Conservation (phyloP, 2,329 filamentous ascomycete species). For the Cladosporium halotolerans region DNA sequence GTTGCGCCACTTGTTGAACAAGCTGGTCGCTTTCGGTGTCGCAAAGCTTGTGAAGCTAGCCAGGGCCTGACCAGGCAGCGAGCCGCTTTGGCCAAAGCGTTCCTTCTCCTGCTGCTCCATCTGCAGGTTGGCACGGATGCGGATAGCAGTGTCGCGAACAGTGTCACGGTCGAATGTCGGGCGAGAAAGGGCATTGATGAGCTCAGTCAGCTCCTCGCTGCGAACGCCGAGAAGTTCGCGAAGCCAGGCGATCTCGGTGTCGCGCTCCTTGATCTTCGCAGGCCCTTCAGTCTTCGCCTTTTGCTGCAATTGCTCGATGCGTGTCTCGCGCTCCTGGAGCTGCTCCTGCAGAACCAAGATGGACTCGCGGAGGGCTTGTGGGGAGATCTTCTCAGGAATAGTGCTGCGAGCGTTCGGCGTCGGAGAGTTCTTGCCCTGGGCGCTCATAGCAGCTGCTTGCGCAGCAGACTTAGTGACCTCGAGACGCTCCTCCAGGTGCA, state of each 20-base stretch:
- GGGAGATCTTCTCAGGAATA: constrained; percentile 79
- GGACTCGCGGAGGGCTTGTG: constrained; percentile 88
- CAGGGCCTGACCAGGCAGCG: constrained; percentile 52
- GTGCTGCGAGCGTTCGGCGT: constrained; percentile 28
- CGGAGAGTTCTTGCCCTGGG: constrained; percentile 21
- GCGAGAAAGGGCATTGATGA: constrained; percentile 71
- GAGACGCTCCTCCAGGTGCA: constrained; percentile 82
- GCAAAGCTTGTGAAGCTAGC: constrained; percentile 71
- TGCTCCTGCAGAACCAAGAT: constrained; percentile 96
- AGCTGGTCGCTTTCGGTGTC: constrained; percentile 76
- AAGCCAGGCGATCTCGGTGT: constrained; percentile 91
- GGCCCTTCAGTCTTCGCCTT: constrained; percentile 72
- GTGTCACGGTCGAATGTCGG: constrained; percentile 68
- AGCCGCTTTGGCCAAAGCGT: constrained; percentile 50
- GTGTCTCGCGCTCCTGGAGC: constrained; percentile 84
- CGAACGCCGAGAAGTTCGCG: constrained; percentile 87
- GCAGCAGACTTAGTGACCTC: constrained; percentile 85
- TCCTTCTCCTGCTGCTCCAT: constrained; percentile 98
- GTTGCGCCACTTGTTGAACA: constrained; percentile 91
- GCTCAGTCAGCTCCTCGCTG: constrained; percentile 85
- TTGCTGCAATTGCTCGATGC: constrained; percentile 80
- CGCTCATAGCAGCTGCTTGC: constrained; percentile 69
- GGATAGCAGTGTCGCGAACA: constrained; percentile 85
- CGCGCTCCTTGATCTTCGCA: constrained; percentile 78
- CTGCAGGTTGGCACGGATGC: constrained; percentile 86